Percentiles rank a stretch among this genome's conserved stretches.
These are phyloP conservation scores for Medicago arabica DNA, from an alignment of 306 rosid genomes.

Conservation along the genomic window DNA sequence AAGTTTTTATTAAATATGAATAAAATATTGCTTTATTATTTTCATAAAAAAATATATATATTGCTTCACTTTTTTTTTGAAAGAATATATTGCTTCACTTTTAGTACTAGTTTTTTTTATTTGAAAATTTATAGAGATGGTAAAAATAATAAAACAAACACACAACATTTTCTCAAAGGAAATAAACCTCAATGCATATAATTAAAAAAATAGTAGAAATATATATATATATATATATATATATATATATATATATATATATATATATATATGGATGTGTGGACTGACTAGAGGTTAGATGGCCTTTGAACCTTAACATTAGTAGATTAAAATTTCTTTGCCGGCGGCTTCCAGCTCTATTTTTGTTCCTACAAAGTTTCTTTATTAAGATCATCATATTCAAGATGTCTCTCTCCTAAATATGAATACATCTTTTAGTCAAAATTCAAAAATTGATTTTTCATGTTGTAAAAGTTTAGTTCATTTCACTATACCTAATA, in stretches of 20 bases:
- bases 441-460: too few relatives aligned
- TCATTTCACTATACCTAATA: too few relatives aligned
- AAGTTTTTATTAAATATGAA: neutral
- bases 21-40: neutral
- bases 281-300: conserved; percentile 25
- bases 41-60: too few relatives aligned
- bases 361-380: too few relatives aligned
- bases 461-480: too few relatives aligned
- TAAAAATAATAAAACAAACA: neutral
- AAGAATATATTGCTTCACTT: too few relatives aligned
- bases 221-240: too few relatives aligned
- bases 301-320: neutral
- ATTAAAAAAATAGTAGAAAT: conserved; percentile 10
- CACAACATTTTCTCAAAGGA: neutral
- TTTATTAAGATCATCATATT: too few relatives aligned
- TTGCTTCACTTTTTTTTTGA: too few relatives aligned
- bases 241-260: too few relatives aligned
- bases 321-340: neutral
- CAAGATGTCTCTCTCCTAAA: too few relatives aligned
- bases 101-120: neutral
- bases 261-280: conserved; percentile 29
- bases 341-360: neutral
- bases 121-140: neutral
- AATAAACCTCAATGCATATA: neutral
- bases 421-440: too few relatives aligned